Conservation (phyloP, 2,329 filamentous ascomycete genomes). For the Fonsecaea multimorphosa region DNA sequence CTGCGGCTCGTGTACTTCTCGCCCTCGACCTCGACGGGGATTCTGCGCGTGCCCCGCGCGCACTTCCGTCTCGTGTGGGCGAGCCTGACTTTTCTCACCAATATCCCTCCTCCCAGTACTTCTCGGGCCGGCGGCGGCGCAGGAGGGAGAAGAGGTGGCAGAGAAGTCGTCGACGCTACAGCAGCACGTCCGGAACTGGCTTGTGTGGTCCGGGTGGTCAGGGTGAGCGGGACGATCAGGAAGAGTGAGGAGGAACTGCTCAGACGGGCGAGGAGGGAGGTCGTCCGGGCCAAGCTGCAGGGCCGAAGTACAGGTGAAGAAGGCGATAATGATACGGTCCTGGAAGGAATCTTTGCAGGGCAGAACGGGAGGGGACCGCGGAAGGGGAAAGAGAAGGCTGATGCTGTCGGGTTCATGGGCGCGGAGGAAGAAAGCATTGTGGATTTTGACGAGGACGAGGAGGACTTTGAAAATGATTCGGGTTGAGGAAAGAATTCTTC, state of each 20-base stretch:
- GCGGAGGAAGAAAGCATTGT: slow-evolving; percentile 24
- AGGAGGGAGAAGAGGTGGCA: slow-evolving; percentile 1
- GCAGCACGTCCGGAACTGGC: slow-evolving; percentile 44
- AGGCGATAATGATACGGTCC: slow-evolving; percentile 3
- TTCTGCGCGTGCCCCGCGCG: slow-evolving; percentile 79
- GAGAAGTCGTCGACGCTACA: not conserved
- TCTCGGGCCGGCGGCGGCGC: not conserved
- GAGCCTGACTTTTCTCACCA: slow-evolving; percentile 79
- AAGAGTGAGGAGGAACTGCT: slow-evolving; percentile 92
- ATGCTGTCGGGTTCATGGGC: not conserved
- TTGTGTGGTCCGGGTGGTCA: slow-evolving; percentile 82
- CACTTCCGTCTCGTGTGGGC: slow-evolving; percentile 91
- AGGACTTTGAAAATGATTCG: not conserved
- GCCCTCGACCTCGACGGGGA: slow-evolving; percentile 89
- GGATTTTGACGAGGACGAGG: slow-evolving; percentile 26
- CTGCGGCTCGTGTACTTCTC: slow-evolving; percentile 86
- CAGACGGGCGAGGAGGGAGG: slow-evolving; percentile 72
- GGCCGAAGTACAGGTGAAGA: slow-evolving; percentile 8
- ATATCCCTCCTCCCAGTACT: slow-evolving; percentile 56
- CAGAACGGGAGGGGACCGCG: not conserved
- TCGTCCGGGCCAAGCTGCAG: slow-evolving; percentile 55
- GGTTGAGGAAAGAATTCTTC: slow-evolving; percentile 1
- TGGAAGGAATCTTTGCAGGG: slow-evolving; percentile 13
- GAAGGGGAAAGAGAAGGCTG: slow-evolving; percentile 6
- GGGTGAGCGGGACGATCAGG: slow-evolving; percentile 89